Percentiles rank a stretch among this genome's conserved stretches.
Evolutionary conservation across 352 stramenopile genomes (phyloP).

Genomic region (Globisporangium lucens): DNA sequence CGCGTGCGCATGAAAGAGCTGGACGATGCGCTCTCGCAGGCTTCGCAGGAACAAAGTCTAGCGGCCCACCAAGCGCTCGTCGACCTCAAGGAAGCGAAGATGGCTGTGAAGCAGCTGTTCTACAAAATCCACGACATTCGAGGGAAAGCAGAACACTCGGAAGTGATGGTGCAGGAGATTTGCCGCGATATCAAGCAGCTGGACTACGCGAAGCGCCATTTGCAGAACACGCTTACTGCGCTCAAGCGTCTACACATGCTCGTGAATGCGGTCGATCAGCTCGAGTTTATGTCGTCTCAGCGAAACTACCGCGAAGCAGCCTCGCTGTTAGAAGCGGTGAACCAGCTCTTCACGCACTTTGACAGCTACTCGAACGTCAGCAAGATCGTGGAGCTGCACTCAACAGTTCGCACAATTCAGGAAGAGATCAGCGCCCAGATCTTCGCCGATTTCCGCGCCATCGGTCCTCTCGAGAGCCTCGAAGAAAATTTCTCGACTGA

Average conservation of each 20-base stretch:
- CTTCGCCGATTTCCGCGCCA: constrained; percentile 88
- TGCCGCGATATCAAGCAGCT: constrained; percentile 98
- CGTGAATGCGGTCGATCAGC: constrained; percentile 94
- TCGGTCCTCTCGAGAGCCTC: constrained; percentile 66
- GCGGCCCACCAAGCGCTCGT: constrained; percentile 73
- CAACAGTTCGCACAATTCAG: constrained; percentile 90
- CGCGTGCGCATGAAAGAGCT: constrained; percentile 77
- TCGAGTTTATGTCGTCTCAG: constrained; percentile 76
- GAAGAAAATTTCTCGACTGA: constrained; percentile 74
- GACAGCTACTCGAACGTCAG: constrained; percentile 91
- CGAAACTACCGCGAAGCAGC: constrained; percentile 94
- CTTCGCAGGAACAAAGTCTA: constrained; percentile 75
- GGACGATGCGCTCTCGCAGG: constrained; percentile 74
- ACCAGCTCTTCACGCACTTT: constrained; percentile 96
- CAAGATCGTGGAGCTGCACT: constrained; percentile 92
- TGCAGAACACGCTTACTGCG: constrained; percentile 94
- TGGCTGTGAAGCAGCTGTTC: constrained; percentile 87
- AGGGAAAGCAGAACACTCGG: constrained; percentile 92
- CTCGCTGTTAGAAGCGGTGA: constrained; percentile 95
- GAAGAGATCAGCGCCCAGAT: constrained; percentile 86
- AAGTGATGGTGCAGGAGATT: constrained; percentile 97
- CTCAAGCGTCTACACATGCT: constrained; percentile 98
- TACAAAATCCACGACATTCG: constrained; percentile 93
- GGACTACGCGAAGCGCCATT: constrained; percentile 96
- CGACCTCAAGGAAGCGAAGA: constrained; percentile 82